Evolutionary conservation across 352 stramenopile species (phyloP), one percentile per base, ranked within the genome.

Genomic region (Blastocystis sp.): DNA sequence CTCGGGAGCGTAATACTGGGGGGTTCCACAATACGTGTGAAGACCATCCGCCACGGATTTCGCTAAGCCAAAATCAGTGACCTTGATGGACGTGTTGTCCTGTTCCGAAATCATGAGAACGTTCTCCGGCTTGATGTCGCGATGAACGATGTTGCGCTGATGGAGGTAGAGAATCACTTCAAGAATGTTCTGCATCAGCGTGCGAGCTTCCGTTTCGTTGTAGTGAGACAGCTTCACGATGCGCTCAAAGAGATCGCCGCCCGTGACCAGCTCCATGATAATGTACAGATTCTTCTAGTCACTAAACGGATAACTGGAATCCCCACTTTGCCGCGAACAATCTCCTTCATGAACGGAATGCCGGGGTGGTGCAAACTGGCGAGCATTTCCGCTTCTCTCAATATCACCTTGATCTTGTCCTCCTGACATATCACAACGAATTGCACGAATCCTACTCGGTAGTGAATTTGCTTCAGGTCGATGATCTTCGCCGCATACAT

Each of bases 191-290:
- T 88, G 9, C 91, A 98, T 95, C 0, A 97, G 90, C 37, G 93
- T 92, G 51, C 95, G 93, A 6, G 96, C 95, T 88, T 98, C 95
- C n/a, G 95, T 92, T 90, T 98, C 96, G 4, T 93, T 95, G 91
- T 98, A 98, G 67, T 92, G 94, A 79, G 95, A 95, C 39, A 94
- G 94, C 63, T 96, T 94, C 0, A 96, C 92, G 16, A 97, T 93
- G n/a, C 94, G 93, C 67, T 96, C 93, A 91, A 97, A 97, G 21
- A 97, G 90, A 63, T 97, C 94, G 3, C 94, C 94, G 51, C 94
- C 94, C 59, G 71, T 79, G 31, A 93, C 91, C 37, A 93, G 80
- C 35, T 93, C 91, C 91, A 92, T 93, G 45, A 93, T 91, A 29
- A 93, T 80, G 62, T 93, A 92, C 33, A 92, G 35, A 13, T 76